Evolutionary conservation across 2,329 filamentous ascomycete species (phyloP).

Genomic region (Aquanectria penicillioides): DNA sequence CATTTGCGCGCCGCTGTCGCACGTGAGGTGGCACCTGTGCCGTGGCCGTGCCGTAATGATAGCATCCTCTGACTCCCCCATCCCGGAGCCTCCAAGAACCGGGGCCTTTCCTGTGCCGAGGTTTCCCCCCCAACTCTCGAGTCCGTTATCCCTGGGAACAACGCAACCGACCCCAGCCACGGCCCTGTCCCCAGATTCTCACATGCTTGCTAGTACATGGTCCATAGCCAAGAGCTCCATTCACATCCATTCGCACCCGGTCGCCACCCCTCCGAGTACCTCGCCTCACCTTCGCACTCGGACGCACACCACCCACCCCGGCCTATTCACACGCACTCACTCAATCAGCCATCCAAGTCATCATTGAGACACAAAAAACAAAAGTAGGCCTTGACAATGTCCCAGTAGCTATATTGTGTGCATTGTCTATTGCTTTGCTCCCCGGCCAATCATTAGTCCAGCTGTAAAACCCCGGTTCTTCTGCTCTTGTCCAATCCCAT

Average conservation of each 20-base stretch:
- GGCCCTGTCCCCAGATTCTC: conserved; percentile 35
- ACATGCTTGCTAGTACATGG: conserved; percentile 31
- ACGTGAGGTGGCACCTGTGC: conserved; percentile 29
- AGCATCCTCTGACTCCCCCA: too few relatives aligned
- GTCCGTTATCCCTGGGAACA: background rate
- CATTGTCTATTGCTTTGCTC: too few relatives aligned
- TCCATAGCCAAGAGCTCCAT: conserved; percentile 6
- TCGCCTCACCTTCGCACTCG: conserved; percentile 1
- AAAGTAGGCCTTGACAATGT: too few relatives aligned
- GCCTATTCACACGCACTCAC: too few relatives aligned
- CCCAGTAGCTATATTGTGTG: too few relatives aligned
- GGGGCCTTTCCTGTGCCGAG: too few relatives aligned
- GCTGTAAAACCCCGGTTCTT: too few relatives aligned
- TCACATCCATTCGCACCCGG: conserved; percentile 26
- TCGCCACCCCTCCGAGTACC: conserved; percentile 9
- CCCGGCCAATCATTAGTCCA: too few relatives aligned
- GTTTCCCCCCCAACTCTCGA: conserved; percentile 17
- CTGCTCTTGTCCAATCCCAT: background rate
- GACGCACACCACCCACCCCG: background rate
- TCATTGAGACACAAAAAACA: too few relatives aligned
- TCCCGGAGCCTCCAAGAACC: too few relatives aligned
- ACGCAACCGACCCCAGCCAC: too few relatives aligned
- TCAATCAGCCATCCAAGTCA: background rate
- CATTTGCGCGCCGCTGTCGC: conserved; percentile 20
- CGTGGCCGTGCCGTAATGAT: too few relatives aligned